phyloP scores from a whole-genome alignment of 2,329 filamentous ascomycete species.

The Cordyceps cateniannulata region DNA sequence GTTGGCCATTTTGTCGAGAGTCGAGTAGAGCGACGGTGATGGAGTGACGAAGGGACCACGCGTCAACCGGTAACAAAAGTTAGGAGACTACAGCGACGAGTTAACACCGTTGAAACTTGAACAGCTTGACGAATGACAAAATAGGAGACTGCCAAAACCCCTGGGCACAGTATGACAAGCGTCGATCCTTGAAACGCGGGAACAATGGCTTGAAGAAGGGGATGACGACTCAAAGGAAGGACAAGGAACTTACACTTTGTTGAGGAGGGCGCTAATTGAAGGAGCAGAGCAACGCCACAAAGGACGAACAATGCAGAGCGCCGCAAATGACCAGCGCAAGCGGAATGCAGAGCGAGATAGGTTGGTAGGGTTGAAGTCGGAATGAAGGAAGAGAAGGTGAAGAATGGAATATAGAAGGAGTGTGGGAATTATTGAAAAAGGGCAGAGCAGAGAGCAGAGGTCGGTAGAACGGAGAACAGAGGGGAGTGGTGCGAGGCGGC shows the following conservation, averaged over 20 bases:
- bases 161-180: not conserved
- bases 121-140: not conserved
- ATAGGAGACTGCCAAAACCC: not conserved
- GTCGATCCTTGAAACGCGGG: not conserved
- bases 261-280: constrained; percentile 3
- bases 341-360: constrained; percentile 6
- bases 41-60: not conserved
- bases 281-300: not conserved
- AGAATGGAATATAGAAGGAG: not conserved
- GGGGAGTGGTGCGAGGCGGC: not conserved
- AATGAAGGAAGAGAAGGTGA: not conserved
- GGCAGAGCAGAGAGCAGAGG: not conserved
- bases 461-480: not conserved
- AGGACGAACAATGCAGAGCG: not conserved
- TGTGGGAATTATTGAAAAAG: not conserved
- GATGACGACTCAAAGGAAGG: not conserved
- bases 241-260: constrained; percentile 8
- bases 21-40: not conserved
- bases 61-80: not conserved
- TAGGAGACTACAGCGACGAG: not conserved
- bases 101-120: not conserved
- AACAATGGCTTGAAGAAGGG: not conserved
- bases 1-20: constrained; percentile 21
- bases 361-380: constrained; percentile 1
- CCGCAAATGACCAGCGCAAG: not conserved